Base-by-base conservation (phyloP, 2,329 filamentous ascomycete genomes). In the Clonostachys chloroleuca region DNA sequence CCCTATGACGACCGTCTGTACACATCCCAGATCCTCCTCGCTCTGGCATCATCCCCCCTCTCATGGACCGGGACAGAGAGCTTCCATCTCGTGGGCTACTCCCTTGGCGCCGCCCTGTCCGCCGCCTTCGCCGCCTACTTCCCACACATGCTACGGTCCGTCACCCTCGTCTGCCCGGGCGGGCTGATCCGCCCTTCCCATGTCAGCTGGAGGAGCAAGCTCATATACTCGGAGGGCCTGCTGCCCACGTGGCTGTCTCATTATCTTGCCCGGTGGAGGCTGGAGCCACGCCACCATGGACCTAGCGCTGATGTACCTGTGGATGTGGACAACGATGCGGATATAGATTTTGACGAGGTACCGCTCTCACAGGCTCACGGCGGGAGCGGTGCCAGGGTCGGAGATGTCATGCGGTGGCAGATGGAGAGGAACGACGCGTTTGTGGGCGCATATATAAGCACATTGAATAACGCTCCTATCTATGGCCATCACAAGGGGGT, bases 71-170 rank as follows among this genome's bases (percentile, higher is more conserved):
- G 67, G 33, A 67, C 70, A 45, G 68, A 69, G 8, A 74, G 73
- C 45, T 92, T 94, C 63, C 80, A 83, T 50, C 68, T 95, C 6
- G 67, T 91, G 5, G 90, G 89, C 3, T 95, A 94, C 63, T 91
- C 86, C 0, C 74, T 95, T 0, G 89, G 90, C 42, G 90, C 89
- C 35, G 87, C 85, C 13, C 78, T 95, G 39, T 77, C 80, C 2
- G 83, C 81, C 10, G 75, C 82, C 17, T 92, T 94, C 59, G 78
- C 87, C 2, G 75, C 78, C 2, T 81, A 81, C 59, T 88, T 89
- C 57, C 81, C 87, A 0, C 65, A 79, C 36, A 68, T 87, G 39
- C 67, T 92, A 12, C 73, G 75, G 7, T 81, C 78, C 5, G 68
- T 91, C 14, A 72, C 83, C 5, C 74, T 92, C 16, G 65, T 92